Evolutionary conservation across 306 rosid species (phyloP).

Genomic region (Glycine tomentella): DNA sequence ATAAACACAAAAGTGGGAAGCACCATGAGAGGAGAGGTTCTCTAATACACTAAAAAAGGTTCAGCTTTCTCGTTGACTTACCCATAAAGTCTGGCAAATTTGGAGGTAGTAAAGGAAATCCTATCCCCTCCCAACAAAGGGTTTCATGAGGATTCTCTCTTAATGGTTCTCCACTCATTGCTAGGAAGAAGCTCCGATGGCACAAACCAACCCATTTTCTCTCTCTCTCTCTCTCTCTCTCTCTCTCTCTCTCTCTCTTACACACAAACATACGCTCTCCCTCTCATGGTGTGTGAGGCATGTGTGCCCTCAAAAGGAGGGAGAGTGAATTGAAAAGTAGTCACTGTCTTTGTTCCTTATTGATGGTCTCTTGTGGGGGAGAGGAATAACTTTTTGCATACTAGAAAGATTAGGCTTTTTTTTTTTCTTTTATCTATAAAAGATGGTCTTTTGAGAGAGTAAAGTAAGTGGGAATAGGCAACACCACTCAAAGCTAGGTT

Average conservation of each 20-base stretch:
- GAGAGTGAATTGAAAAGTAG: slow-evolving; percentile 68
- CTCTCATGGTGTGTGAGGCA: slow-evolving; percentile 53
- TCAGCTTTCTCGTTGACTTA: slow-evolving; percentile 87
- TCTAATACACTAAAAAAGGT: slow-evolving; percentile 53
- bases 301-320: slow-evolving; percentile 78
- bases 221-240: too few species aligned
- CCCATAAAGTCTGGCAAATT: slow-evolving; percentile 80
- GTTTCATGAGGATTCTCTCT: slow-evolving; percentile 63
- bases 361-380: slow-evolving; percentile 84
- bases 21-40: slow-evolving; percentile 74
- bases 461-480: slow-evolving; percentile 67
- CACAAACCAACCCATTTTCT: slow-evolving; percentile 18
- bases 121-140: slow-evolving; percentile 71
- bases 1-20: slow-evolving; percentile 68
- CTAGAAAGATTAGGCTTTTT: slow-evolving; percentile 62
- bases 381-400: slow-evolving; percentile 87
- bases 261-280: slow-evolving; percentile 34
- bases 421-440: slow-evolving; percentile 54
- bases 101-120: slow-evolving; percentile 74
- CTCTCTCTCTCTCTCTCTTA: too few species aligned
- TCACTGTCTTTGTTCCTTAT: slow-evolving; percentile 71
- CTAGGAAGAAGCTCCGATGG: slow-evolving; percentile 51
- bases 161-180: slow-evolving; percentile 77
- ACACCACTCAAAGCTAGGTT: slow-evolving; percentile 55
- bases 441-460: slow-evolving; percentile 62